Evolutionary conservation across 768 basidiomycete species (phyloP), one percentile per base, ranked within the genome.

Genomic region (Agaricus sinodeliciosus): DNA sequence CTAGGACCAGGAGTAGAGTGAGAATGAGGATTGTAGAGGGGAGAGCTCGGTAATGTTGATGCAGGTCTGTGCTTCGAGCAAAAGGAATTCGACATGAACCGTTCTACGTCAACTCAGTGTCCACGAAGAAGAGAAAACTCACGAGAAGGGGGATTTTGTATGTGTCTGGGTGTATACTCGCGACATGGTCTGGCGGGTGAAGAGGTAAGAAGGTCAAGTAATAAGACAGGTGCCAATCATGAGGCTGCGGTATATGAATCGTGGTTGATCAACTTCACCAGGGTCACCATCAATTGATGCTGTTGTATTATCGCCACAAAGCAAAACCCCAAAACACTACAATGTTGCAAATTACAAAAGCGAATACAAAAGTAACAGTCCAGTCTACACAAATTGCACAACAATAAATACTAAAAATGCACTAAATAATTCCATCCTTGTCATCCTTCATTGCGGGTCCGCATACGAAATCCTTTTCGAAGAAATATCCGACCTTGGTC

Each of bases 401-500:
- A 15, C 15, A n/a, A 44, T 13, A 45, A 27, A 12, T 26, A 27
- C 9, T 47, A 45, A 44, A 51, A 31, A 31, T 31, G 31, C 31
- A 11, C 31, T 31, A 22, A 3, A 2, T 31, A 31, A 31, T 31
- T 31, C 31, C 31, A 8, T 31, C 31, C 31, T 31, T 51, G 41
- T 34, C 39, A 25, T 25, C 42, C 26, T 36, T 39, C 15, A 13
- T 47, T 26, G 37, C 13, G 6, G 9, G 16, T 39, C 43, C 37
- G 51, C 51, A 47, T 53, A 53, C 36, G 51, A 53, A 31, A 53
- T 8, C 9, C 51, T 39, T 9, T 16, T 46, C 44, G 51, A 53
- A 19, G 37, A 46, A 34, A 16, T 28, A n/a, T 40, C 40, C 31
- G 52, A 54, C 28, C 12, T 35, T 11, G 52, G 52, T 11, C 52